A percentile compares a stretch with the other conserved stretches of the same genome.
These are phyloP conservation scores for Ogataea zsoltii DNA, from an alignment of 805 yeast genomes.

Conservation along the genomic window DNA sequence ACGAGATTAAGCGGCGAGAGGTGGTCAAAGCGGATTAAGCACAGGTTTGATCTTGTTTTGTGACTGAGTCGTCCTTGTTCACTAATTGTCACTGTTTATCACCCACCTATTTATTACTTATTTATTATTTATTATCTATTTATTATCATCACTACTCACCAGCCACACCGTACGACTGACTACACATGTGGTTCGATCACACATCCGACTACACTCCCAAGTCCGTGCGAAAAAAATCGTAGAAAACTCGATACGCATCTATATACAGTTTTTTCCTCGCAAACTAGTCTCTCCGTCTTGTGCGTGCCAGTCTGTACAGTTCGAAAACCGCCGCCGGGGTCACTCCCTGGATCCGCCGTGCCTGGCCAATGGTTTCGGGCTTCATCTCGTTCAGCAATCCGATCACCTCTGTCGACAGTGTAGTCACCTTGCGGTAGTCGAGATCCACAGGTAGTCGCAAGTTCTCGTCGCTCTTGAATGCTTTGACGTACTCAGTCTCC, in stretches of 20 bases:
- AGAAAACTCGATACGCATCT: no score
- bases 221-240: no score
- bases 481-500: slow-evolving; percentile 68
- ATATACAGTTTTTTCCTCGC: no score
- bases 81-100: no score
- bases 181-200: no score
- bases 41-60: no score
- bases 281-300: not conserved
- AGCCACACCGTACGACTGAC: no score
- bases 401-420: slow-evolving; percentile 77
- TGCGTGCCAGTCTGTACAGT: slow-evolving; percentile 53
- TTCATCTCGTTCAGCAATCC: slow-evolving; percentile 67
- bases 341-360: slow-evolving; percentile 89
- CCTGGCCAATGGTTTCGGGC: slow-evolving; percentile 93
- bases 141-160: no score
- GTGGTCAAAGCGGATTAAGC: not conserved
- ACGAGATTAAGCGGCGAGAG: slow-evolving; percentile 31
- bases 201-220: no score
- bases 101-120: slow-evolving; percentile 3
- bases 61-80: no score
- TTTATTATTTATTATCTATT: slow-evolving; percentile 4
- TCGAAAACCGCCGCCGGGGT: slow-evolving; percentile 92
- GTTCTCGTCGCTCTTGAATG: slow-evolving; percentile 82
- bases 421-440: slow-evolving; percentile 58
- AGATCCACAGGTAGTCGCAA: slow-evolving; percentile 67